Percentiles rank a stretch among this genome's conserved stretches.
Evolutionary conservation across 768 basidiomycete species (phyloP).

Genomic region (Suillus plorans): DNA sequence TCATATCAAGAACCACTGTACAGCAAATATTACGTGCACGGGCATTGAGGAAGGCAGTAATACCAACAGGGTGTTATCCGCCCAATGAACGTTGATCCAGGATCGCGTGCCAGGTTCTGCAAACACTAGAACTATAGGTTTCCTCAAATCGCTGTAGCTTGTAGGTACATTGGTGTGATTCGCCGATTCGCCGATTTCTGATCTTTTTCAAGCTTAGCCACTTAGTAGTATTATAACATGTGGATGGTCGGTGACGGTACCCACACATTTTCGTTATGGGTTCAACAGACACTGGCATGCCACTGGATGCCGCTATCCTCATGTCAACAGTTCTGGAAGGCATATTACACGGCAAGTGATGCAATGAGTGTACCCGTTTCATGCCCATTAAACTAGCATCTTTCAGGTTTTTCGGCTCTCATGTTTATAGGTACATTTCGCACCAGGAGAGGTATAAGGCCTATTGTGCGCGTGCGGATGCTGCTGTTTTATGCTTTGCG

Average conservation of each 20-base stretch:
- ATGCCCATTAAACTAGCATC: too few species aligned
- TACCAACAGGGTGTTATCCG: not conserved
- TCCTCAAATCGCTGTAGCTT: too few species aligned
- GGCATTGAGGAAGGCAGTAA: not conserved
- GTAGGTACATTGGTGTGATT: not conserved
- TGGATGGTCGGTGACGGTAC: not conserved
- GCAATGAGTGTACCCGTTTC: too few species aligned
- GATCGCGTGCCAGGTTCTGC: not conserved
- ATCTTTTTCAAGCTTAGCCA: not conserved
- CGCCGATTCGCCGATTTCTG: not conserved
- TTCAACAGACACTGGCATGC: too few species aligned
- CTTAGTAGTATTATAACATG: not conserved
- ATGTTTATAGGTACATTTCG: too few species aligned
- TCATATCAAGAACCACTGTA: not conserved
- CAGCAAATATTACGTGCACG: not conserved
- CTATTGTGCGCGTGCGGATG: too few species aligned
- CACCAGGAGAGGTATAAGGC: too few species aligned
- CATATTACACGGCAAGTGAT: too few species aligned
- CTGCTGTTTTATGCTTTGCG: too few species aligned
- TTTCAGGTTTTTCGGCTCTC: too few species aligned
- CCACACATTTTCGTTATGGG: not conserved
- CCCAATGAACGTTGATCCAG: not conserved
- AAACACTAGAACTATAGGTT: not conserved
- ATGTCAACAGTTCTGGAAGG: too few species aligned
- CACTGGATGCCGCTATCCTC: too few species aligned